Percentiles rank a stretch among this genome's conserved stretches.
Conservation (phyloP, 176 grass and related monocot species). For the Carex parvula region DNA sequence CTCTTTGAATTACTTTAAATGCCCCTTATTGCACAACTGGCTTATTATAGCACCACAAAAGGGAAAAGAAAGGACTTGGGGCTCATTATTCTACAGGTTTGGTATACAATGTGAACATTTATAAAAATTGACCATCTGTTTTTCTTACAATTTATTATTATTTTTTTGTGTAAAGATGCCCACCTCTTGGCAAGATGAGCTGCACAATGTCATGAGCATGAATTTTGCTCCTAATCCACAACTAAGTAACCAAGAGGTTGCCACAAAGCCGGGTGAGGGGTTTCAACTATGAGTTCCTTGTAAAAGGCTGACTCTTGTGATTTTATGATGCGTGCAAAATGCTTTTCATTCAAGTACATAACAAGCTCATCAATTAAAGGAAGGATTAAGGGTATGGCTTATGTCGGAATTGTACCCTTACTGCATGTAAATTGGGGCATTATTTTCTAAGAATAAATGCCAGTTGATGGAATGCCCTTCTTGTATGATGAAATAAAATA, state of each 20-base stretch:
- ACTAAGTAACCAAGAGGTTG: slow-evolving; percentile 11
- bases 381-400: background rate
- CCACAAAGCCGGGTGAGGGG: slow-evolving; percentile 22
- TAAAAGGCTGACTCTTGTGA: background rate
- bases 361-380: slow-evolving; percentile 23
- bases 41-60: slow-evolving; percentile 21
- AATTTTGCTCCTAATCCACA: slow-evolving; percentile 21
- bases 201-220: slow-evolving; percentile 32
- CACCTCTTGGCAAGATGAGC: slow-evolving; percentile 25
- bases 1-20: slow-evolving; percentile 18
- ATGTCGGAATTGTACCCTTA: slow-evolving; percentile 19
- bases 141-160: slow-evolving; percentile 18
- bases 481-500: slow-evolving; percentile 33
- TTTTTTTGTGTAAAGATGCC: slow-evolving; percentile 18
- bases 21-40: background rate
- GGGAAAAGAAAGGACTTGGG: background rate
- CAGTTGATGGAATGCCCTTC: slow-evolving; percentile 26
- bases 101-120: background rate
- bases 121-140: background rate
- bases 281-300: slow-evolving; percentile 15
- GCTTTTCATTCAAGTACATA: slow-evolving; percentile 27
- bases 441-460: slow-evolving; percentile 27
- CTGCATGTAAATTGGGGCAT: slow-evolving; percentile 27
- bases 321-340: background rate
- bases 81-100: background rate